Evolutionary conservation across 306 rosid species (phyloP).

Genomic region (Vigna radiata): DNA sequence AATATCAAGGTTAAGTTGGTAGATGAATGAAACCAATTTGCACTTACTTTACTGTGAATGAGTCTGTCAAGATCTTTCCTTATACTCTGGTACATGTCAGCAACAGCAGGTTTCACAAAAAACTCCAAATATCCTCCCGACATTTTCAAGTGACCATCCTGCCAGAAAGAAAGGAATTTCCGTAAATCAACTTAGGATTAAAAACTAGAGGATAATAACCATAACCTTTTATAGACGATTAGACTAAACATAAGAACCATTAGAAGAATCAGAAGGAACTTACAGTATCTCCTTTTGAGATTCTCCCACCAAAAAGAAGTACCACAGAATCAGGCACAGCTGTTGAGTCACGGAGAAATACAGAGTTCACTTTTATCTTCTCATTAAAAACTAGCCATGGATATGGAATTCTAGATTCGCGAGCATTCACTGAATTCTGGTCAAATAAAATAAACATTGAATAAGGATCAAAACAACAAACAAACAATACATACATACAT

Average conservation of each 20-base stretch:
- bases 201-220: conserved; percentile 3
- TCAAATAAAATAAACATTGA: conserved; percentile 43
- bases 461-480: conserved; percentile 7
- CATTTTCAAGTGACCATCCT: conserved; percentile 95
- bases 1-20: conserved; percentile 32
- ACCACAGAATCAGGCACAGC: conserved; percentile 83
- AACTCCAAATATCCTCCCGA: conserved; percentile 93
- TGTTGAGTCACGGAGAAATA: conserved; percentile 95
- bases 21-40: conserved; percentile 37
- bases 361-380: conserved; percentile 97
- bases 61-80: conserved; percentile 81
- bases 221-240: not conserved
- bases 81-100: conserved; percentile 71
- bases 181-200: conserved; percentile 21
- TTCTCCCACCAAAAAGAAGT: conserved; percentile 91
- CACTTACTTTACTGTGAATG: conserved; percentile 80
- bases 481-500: no score
- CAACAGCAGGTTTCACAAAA: conserved; percentile 79
- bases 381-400: conserved; percentile 97
- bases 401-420: conserved; percentile 85
- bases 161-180: conserved; percentile 35
- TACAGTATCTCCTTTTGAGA: conserved; percentile 73
- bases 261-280: conserved; percentile 43
- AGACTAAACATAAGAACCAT: conserved; percentile 30
- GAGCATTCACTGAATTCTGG: conserved; percentile 92